These are phyloP conservation scores for Achaetomiella virescens DNA, from an alignment of 495 filamentous ascomycete genomes.

Conservation along the genomic window DNA sequence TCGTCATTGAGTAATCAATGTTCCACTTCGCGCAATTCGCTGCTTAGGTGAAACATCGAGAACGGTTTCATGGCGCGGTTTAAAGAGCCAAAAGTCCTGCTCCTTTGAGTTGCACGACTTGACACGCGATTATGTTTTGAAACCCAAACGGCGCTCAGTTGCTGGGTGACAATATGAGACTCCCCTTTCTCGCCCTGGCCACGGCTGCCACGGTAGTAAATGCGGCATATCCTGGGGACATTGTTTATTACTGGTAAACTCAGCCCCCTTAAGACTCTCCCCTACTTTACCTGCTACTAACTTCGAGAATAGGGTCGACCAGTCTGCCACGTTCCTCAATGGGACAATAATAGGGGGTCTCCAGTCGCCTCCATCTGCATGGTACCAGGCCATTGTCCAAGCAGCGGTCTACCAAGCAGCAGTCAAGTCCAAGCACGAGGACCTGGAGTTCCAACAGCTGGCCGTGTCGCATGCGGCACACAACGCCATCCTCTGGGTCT, in stretches of 20 bases:
- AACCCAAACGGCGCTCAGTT: no score
- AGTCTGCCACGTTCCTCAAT: constrained; percentile 28
- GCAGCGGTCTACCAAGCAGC: constrained; percentile 31
- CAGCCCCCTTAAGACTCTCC: no score
- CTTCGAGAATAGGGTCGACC: constrained; percentile 24
- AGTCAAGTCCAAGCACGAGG: constrained; percentile 17
- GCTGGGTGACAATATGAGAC: constrained; percentile 17
- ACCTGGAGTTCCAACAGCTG: constrained; percentile 32
- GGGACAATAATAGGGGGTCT: constrained; percentile 31
- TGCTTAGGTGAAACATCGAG: background rate
- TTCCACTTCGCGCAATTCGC: constrained; percentile 12
- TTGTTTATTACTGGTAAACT: constrained; percentile 35
- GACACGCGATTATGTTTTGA: no score
- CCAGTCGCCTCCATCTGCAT: constrained; percentile 28
- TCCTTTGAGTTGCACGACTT: background rate
- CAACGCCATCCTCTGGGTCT: constrained; percentile 29
- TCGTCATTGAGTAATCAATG: constrained; percentile 4
- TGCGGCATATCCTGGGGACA: constrained; percentile 31
- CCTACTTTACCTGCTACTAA: background rate
- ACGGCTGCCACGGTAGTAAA: constrained; percentile 13
- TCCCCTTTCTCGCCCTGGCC: constrained; percentile 8
- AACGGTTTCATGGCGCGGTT: background rate
- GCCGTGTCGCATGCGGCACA: constrained; percentile 37
- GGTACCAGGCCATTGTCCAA: constrained; percentile 30
- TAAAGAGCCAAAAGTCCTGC: background rate